Evolutionary conservation across 1,284 basidiomycete genomes (phyloP).

Genomic region (Flammula alnicola): DNA sequence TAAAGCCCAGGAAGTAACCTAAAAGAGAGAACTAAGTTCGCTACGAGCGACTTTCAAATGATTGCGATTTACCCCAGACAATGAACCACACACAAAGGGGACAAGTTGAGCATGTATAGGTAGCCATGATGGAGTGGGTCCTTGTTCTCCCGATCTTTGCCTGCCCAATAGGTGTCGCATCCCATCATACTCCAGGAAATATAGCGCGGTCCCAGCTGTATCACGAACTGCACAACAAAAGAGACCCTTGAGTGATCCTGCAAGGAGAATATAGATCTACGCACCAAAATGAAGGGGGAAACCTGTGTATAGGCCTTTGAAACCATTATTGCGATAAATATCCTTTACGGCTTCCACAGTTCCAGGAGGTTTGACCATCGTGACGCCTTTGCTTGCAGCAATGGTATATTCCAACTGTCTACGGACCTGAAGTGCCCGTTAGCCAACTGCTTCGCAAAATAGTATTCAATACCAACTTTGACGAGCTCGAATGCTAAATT

Average conservation of each 20-base stretch:
- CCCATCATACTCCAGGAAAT: conserved; percentile 88
- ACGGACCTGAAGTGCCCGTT: conserved; percentile 60
- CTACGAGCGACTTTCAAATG: conserved; percentile 5
- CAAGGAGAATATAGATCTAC: conserved; percentile 31
- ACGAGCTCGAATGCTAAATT: conserved; percentile 89
- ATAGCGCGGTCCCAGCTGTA: conserved; percentile 81
- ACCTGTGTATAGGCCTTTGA: conserved; percentile 81
- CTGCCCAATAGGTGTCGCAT: conserved; percentile 80
- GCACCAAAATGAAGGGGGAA: conserved; percentile 80
- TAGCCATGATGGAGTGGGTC: conserved; percentile 74
- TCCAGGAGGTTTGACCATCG: conserved; percentile 68
- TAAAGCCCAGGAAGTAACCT: conserved; percentile 79
- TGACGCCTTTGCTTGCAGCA: conserved; percentile 75
- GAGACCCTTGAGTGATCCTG: neutral
- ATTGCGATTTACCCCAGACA: conserved; percentile 64
- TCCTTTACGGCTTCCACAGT: conserved; percentile 77
- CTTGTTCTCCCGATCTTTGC: conserved; percentile 73
- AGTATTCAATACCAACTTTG: conserved; percentile 62
- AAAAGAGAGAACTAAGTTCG: conserved; percentile 9
- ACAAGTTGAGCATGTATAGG: conserved; percentile 77
- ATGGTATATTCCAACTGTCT: conserved; percentile 95
- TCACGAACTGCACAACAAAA: conserved; percentile 63
- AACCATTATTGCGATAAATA: conserved; percentile 69
- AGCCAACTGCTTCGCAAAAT: neutral
- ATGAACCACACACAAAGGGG: conserved; percentile 85